phyloP scores from a whole-genome alignment of 352 stramenopile species.

The Globisporangium solare region DNA sequence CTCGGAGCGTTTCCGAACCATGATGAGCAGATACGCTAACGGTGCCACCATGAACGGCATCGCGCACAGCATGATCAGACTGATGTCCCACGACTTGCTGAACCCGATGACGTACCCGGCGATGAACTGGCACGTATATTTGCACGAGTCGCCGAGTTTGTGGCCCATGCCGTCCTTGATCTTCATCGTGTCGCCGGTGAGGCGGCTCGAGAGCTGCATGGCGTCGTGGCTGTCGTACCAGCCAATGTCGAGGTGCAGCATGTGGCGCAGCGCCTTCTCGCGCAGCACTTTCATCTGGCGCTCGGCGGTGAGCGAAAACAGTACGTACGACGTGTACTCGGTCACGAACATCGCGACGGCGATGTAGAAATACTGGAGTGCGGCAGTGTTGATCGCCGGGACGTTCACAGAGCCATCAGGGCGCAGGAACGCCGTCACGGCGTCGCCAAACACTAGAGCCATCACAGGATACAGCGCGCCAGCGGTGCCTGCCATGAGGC shows the following conservation, averaged over 20 bases:
- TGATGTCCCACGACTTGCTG: conserved; percentile 34
- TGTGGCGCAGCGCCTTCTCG: conserved; percentile 25
- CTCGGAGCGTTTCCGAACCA: conserved; percentile 13
- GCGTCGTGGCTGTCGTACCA: conserved; percentile 48
- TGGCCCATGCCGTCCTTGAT: conserved; percentile 56
- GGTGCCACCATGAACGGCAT: conserved; percentile 38
- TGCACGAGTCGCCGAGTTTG: conserved; percentile 42
- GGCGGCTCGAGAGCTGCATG: conserved; percentile 33
- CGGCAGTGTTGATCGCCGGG: conserved; percentile 18
- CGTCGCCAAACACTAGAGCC: conserved; percentile 47
- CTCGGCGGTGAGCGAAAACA: conserved; percentile 27
- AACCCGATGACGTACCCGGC: conserved; percentile 43
- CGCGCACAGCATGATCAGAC: conserved; percentile 36
- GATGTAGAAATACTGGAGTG: conserved; percentile 25
- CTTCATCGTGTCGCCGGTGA: conserved; percentile 46
- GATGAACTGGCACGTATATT: conserved; percentile 33
- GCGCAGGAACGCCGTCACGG: conserved; percentile 33
- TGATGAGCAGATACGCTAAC: conserved; percentile 28
- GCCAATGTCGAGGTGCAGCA: conserved; percentile 46
- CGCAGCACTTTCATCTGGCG: conserved; percentile 45
- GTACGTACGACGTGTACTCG: conserved; percentile 22
- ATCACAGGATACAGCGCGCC: conserved; percentile 43
- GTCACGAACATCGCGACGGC: conserved; percentile 31
- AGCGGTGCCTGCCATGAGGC: conserved; percentile 19
- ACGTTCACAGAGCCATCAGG: conserved; percentile 13